phyloP scores from a whole-genome alignment of 2,329 filamentous ascomycete genomes.

The Xylaria sp. region DNA sequence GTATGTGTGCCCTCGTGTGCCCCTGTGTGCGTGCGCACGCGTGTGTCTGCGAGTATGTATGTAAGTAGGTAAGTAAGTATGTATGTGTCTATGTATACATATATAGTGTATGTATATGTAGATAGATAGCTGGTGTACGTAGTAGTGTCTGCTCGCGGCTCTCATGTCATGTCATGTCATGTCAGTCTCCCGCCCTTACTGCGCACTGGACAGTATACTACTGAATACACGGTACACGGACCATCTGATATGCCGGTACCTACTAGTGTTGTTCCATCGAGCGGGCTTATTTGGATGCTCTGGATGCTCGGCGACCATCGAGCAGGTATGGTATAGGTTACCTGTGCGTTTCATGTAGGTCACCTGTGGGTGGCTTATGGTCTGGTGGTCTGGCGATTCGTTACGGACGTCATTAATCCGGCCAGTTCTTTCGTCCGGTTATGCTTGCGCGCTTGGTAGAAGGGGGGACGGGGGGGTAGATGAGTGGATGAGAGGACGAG shows the following conservation, averaged over 20 bases:
- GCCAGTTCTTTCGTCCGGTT: not conserved
- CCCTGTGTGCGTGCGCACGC: not conserved
- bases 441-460: not conserved
- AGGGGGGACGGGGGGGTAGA: not conserved
- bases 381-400: conserved; percentile 8
- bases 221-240: conserved; percentile 9
- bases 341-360: conserved; percentile 33
- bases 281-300: conserved; percentile 23
- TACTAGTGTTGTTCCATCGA: conserved; percentile 13
- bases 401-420: conserved; percentile 9
- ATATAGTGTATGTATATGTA: not conserved
- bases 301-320: conserved; percentile 32
- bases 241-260: conserved; percentile 27
- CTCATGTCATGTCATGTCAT: not conserved
- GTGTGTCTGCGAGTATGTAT: not conserved
- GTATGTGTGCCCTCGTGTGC: not conserved
- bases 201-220: not conserved
- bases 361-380: conserved; percentile 33
- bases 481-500: not conserved
- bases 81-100: not conserved
- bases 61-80: not conserved
- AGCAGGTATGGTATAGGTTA: conserved; percentile 17
- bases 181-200: not conserved
- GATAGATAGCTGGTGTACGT: not conserved
- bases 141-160: not conserved